These are phyloP conservation scores for Boletellus deceptivus DNA, from an alignment of 1,284 basidiomycete species.

Conservation along the genomic window DNA sequence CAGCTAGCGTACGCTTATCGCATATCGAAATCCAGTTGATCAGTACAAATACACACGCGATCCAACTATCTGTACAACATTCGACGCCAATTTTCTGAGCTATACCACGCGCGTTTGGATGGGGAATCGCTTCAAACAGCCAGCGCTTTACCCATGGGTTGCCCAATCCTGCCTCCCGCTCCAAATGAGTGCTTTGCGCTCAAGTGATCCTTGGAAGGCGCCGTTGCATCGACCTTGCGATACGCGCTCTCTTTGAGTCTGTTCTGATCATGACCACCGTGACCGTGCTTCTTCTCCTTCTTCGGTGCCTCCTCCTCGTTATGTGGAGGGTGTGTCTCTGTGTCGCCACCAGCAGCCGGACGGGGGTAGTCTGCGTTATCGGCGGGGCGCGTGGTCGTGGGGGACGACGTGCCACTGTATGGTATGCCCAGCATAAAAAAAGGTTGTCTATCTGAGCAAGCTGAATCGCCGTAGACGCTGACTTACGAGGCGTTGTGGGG, in stretches of 20 bases:
- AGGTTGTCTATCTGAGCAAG: not conserved
- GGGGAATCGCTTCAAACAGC: constrained; percentile 27
- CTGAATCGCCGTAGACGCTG: too few species aligned
- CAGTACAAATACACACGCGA: constrained; percentile 22
- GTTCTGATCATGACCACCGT: constrained; percentile 47
- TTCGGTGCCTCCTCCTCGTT: constrained; percentile 53
- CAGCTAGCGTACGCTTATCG: not conserved
- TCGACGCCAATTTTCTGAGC: not conserved
- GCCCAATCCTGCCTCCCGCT: constrained; percentile 52
- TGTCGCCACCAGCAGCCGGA: constrained; percentile 44
- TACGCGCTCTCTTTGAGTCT: constrained; percentile 47
- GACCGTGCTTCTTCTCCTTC: constrained; percentile 50
- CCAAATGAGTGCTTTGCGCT: constrained; percentile 39
- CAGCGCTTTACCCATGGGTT: constrained; percentile 53
- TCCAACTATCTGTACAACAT: constrained; percentile 5
- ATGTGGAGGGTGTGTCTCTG: constrained; percentile 38
- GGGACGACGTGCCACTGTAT: constrained; percentile 30
- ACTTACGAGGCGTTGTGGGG: constrained; percentile 41
- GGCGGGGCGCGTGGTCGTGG: constrained; percentile 26
- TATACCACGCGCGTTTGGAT: not conserved
- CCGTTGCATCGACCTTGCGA: constrained; percentile 50
- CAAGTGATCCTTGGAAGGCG: constrained; percentile 48
- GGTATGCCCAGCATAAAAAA: not conserved
- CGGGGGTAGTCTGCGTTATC: constrained; percentile 59
- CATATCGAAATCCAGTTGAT: not conserved